phyloP scores from a whole-genome alignment of 1,139 yeast species.

The Torulaspora globosa region DNA sequence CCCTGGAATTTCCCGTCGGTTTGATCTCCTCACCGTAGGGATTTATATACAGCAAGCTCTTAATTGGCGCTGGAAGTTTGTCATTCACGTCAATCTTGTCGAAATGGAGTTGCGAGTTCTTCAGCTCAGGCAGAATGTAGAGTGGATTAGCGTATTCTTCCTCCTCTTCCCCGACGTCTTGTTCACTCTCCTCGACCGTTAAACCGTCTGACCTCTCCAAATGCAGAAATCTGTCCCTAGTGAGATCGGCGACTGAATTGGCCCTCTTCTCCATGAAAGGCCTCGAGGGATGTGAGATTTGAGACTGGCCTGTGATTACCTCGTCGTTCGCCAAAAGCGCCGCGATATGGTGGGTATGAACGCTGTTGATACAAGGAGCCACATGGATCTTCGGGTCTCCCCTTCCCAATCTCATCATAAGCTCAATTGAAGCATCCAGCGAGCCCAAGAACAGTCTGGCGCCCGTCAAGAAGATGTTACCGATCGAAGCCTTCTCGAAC shows the following conservation, averaged over 20 bases:
- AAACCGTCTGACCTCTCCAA: slow-evolving; percentile 2
- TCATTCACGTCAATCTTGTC: slow-evolving; percentile 50
- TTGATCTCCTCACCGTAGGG: slow-evolving; percentile 86
- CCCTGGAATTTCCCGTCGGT: slow-evolving; percentile 70
- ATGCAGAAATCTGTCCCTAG: slow-evolving; percentile 15
- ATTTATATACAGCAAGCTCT: slow-evolving; percentile 71
- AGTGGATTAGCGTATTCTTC: slow-evolving; percentile 58
- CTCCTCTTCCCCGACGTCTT: slow-evolving; percentile 36
- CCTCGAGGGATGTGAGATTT: slow-evolving; percentile 75
- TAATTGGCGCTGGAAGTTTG: slow-evolving; percentile 72
- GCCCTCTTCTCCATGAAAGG: slow-evolving; percentile 10
- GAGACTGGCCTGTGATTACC: slow-evolving; percentile 88
- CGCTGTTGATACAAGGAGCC: slow-evolving; percentile 78
- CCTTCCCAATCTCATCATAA: slow-evolving; percentile 63
- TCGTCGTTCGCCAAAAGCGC: slow-evolving; percentile 68
- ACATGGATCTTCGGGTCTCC: slow-evolving; percentile 56
- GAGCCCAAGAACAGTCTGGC: slow-evolving; percentile 79
- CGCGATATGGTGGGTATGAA: slow-evolving; percentile 80
- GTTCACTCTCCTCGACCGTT: not conserved
- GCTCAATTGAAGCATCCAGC: slow-evolving; percentile 76
- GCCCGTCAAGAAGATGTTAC: slow-evolving; percentile 80
- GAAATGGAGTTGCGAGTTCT: slow-evolving; percentile 69
- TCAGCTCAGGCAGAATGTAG: slow-evolving; percentile 68
- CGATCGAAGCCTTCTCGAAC: slow-evolving; percentile 76
- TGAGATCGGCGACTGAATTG: slow-evolving; percentile 5